Conservation (phyloP, 208 protist genomes). For the Dictyostelium gargantuum region DNA sequence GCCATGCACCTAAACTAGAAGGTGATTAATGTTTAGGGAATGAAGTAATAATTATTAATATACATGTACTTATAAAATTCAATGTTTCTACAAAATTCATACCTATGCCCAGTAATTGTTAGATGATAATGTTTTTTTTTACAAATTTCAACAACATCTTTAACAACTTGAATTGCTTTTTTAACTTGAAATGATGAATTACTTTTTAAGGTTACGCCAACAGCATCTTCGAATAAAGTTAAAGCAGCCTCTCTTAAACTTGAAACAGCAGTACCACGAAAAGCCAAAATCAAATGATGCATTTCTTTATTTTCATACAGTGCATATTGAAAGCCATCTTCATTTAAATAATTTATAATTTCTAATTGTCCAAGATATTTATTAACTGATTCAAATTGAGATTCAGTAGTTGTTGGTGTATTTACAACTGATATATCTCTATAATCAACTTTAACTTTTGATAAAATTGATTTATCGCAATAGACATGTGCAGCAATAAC, state of each 20-base stretch:
- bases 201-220: not conserved
- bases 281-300: not conserved
- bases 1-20: not conserved
- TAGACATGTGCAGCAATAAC: not conserved
- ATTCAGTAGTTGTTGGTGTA: not conserved
- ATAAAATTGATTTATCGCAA: not conserved
- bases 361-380: not conserved
- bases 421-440: not conserved
- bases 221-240: not conserved
- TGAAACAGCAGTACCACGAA: not conserved
- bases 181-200: not conserved
- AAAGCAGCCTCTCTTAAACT: not conserved
- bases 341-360: not conserved
- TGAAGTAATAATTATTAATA: too few relatives aligned
- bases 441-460: not conserved
- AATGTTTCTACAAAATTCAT: too few relatives aligned
- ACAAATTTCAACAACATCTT: not conserved
- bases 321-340: not conserved
- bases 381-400: not conserved
- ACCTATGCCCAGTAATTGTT: not conserved
- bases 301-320: not conserved
- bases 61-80: too few relatives aligned
- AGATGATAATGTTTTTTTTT: not conserved
- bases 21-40: too few relatives aligned
- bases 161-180: not conserved